phyloP scores from a whole-genome alignment of 2,329 filamentous ascomycete genomes.

The Calonectria pseudoreteaudii region DNA sequence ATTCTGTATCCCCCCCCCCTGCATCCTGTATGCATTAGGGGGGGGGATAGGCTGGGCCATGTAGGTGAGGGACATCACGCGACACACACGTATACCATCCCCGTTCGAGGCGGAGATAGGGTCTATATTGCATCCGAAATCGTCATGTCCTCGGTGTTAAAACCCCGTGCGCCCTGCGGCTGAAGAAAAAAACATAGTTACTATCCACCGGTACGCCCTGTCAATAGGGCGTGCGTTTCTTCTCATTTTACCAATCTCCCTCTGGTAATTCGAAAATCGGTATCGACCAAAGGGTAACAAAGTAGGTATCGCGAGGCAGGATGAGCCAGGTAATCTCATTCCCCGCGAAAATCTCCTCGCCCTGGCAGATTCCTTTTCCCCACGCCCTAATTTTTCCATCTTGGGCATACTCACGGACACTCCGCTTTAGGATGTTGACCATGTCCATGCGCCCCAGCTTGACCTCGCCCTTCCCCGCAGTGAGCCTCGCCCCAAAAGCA shows the following conservation, averaged over 20 bases:
- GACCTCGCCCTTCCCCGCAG: background rate
- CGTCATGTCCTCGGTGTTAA: background rate
- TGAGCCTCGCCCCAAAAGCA: background rate
- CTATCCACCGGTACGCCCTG: too few relatives aligned
- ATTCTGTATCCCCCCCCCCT: too few relatives aligned
- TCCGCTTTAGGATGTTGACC: background rate
- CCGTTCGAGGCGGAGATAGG: background rate
- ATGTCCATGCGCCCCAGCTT: background rate
- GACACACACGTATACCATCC: background rate
- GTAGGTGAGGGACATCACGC: background rate
- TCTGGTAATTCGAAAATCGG: background rate
- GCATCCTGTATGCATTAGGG: background rate
- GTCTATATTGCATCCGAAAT: background rate
- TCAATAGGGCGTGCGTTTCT: background rate
- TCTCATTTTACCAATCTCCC: background rate
- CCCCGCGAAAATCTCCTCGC: background rate
- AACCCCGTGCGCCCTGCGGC: background rate
- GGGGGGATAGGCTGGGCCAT: background rate
- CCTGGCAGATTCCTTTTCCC: background rate
- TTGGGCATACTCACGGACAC: background rate
- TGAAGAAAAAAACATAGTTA: background rate
- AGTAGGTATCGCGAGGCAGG: background rate
- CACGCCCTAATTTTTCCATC: background rate
- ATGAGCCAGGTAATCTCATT: background rate
- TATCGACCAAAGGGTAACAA: background rate